Evolutionary conservation across 1,284 basidiomycete species (phyloP).

Genomic region (Heterobasidion annosum): DNA sequence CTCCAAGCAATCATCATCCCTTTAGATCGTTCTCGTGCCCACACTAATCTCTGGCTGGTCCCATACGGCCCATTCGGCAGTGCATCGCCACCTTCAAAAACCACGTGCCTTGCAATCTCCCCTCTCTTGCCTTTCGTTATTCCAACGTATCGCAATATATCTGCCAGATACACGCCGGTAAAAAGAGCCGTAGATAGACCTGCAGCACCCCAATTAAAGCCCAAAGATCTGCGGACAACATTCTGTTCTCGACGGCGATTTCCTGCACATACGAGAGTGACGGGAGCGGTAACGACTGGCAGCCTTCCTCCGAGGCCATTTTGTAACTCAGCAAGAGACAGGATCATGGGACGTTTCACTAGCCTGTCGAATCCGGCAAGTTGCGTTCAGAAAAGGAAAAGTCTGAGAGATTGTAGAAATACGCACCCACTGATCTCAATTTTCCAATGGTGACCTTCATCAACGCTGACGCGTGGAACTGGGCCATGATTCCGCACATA

Average conservation of each 20-base stretch:
- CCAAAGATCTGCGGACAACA: constrained; percentile 52
- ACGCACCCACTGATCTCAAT: constrained; percentile 34
- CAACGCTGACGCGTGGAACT: constrained; percentile 39
- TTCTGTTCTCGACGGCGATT: constrained; percentile 68
- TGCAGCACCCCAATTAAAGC: constrained; percentile 50
- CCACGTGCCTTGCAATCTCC: constrained; percentile 36
- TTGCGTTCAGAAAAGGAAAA: background rate
- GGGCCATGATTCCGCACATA: constrained; percentile 64
- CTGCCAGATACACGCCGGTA: constrained; percentile 57
- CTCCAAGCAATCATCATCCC: constrained; percentile 49
- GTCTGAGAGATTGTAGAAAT: background rate
- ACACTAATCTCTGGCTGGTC: constrained; percentile 44
- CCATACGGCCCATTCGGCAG: constrained; percentile 64
- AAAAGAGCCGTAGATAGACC: constrained; percentile 45
- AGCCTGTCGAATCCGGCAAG: background rate
- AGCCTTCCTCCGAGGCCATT: constrained; percentile 20
- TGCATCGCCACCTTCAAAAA: constrained; percentile 57
- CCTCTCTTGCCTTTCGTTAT: constrained; percentile 5
- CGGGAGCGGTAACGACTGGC: constrained; percentile 48
- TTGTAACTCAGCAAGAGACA: background rate
- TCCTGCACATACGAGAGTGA: constrained; percentile 63
- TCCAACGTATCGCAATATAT: constrained; percentile 28
- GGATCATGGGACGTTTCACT: background rate
- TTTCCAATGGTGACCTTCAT: constrained; percentile 35
- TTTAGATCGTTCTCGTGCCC: constrained; percentile 37